These are phyloP conservation scores for Paecilomyces sp. DNA, from an alignment of 2,329 filamentous ascomycete species.

Conservation along the genomic window DNA sequence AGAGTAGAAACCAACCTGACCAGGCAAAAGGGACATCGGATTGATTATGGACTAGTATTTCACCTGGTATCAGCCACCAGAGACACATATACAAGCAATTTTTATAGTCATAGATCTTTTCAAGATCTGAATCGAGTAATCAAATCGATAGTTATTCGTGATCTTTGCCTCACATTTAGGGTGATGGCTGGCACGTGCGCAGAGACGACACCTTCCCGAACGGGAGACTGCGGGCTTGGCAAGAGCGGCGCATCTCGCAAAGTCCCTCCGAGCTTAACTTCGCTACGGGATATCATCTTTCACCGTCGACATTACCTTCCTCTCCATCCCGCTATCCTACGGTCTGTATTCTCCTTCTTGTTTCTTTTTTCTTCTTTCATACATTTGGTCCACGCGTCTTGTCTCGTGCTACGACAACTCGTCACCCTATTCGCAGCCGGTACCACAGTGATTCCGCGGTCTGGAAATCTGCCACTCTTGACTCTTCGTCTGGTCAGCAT, in stretches of 20 bases:
- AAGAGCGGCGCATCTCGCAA: slow-evolving; percentile 1
- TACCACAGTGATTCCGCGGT: slow-evolving; percentile 2
- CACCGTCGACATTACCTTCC: neutral
- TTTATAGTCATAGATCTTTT: no score
- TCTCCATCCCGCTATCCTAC: neutral
- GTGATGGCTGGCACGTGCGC: neutral
- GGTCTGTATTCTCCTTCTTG: neutral
- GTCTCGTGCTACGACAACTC: neutral
- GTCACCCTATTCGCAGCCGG: neutral
- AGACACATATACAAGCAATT: no score
- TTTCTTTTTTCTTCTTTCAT: neutral
- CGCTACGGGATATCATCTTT: slow-evolving; percentile 2
- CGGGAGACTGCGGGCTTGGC: slow-evolving; percentile 15
- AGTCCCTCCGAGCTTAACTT: neutral
- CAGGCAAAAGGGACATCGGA: no score
- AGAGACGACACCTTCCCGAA: slow-evolving; percentile 4
- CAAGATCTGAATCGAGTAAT: no score
- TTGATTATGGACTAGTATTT: no score
- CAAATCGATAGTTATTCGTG: neutral
- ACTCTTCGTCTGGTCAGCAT: neutral
- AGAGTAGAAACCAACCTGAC: no score
- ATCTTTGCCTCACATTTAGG: neutral
- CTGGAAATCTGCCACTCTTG: neutral
- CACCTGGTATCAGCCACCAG: no score
- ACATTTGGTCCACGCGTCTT: neutral